A percentile compares a stretch with the other conserved stretches of the same genome.
Conservation (phyloP, 257 asterid genomes). For the Lycium ferocissimum region DNA sequence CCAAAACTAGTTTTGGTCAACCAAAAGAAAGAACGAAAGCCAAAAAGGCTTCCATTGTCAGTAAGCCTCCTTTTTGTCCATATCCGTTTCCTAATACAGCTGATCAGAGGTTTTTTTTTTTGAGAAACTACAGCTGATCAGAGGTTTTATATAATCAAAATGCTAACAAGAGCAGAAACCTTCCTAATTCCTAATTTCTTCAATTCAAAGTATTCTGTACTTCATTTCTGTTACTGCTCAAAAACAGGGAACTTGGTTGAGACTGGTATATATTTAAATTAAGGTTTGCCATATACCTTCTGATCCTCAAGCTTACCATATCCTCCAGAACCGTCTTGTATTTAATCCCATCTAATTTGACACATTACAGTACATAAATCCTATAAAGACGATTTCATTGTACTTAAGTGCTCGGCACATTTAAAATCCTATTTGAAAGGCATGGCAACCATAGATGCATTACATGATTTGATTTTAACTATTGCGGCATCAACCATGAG, state of each 20-base stretch:
- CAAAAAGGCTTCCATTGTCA: not conserved
- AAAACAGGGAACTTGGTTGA: not conserved
- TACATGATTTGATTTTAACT: not conserved
- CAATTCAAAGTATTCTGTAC: not conserved
- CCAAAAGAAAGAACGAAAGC: not conserved
- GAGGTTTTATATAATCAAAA: not conserved
- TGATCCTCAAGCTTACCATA: constrained; percentile 23
- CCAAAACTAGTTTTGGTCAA: not conserved
- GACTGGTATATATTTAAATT: not conserved
- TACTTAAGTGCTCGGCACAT: not conserved
- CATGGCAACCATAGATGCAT: not conserved
- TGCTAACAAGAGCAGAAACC: not conserved
- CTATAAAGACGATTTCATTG: not conserved
- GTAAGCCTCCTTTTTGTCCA: not conserved
- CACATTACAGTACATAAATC: not conserved
- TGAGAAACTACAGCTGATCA: too few relatives aligned
- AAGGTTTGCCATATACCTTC: not conserved
- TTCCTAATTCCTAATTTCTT: not conserved
- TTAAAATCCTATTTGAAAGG: not conserved
- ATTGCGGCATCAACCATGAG: constrained; percentile 15
- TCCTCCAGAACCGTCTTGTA: not conserved
- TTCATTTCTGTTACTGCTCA: not conserved
- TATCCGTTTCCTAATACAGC: not conserved
- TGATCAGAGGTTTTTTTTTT: too few relatives aligned
- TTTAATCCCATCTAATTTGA: not conserved